These are phyloP conservation scores for Isatis tinctoria DNA, from an alignment of 345 rosid species.

Conservation along the genomic window DNA sequence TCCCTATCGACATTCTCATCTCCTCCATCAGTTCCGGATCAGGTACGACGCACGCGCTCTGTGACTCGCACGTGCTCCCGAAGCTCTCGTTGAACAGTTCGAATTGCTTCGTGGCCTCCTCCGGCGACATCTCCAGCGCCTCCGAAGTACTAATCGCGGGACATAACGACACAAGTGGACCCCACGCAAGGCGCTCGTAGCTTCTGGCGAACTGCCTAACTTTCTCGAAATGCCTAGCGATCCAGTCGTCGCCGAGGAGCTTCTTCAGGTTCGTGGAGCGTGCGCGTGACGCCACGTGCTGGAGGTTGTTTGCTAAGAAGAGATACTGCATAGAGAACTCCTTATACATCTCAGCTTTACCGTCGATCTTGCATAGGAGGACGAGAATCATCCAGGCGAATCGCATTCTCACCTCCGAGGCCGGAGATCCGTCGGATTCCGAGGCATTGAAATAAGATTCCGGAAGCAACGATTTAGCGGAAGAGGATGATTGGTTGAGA, in stretches of 20 bases:
- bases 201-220: conserved; percentile 44
- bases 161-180: conserved; percentile 31
- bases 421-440: conserved; percentile 14
- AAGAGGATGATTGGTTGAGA: conserved; percentile 33
- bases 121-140: conserved; percentile 29
- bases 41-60: conserved; percentile 41
- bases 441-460: conserved; percentile 38
- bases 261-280: conserved; percentile 44
- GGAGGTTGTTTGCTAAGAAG: conserved; percentile 68
- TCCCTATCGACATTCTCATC: conserved; percentile 41
- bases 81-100: conserved; percentile 48
- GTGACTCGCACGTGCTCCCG: conserved; percentile 50
- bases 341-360: conserved; percentile 54
- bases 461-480: conserved; percentile 34
- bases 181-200: conserved; percentile 65
- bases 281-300: conserved; percentile 43
- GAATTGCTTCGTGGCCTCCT: conserved; percentile 40
- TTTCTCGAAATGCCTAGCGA: conserved; percentile 44
- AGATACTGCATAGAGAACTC: conserved; percentile 48
- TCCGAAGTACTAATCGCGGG: conserved; percentile 38
- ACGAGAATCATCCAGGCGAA: conserved; percentile 57
- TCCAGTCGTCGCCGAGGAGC: conserved; percentile 66
- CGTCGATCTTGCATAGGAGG: conserved; percentile 65
- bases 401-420: conserved; percentile 35
- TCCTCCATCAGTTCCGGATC: conserved; percentile 57